Conservation (phyloP, 768 basidiomycete genomes). For the Mycena metata region DNA sequence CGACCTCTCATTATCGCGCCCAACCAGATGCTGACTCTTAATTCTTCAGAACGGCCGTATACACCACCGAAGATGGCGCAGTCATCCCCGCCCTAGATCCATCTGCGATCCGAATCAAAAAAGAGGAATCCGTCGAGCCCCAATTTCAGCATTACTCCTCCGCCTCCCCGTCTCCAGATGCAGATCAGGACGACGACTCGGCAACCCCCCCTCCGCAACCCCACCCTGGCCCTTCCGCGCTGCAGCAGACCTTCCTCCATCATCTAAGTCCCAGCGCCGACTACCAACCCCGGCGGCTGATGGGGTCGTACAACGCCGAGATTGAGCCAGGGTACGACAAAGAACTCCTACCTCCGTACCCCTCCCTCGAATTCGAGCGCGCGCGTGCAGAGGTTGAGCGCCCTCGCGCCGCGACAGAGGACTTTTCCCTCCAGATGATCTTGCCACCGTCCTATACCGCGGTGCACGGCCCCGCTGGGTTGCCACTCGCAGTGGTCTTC, state of each 20-base stretch:
- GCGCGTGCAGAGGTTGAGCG: not conserved
- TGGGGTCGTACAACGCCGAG: not conserved
- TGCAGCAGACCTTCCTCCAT: not conserved
- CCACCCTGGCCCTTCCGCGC: not conserved
- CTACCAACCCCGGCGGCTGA: not conserved
- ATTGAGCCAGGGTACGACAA: no score
- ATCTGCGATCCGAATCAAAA: not conserved
- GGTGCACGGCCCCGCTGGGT: not conserved
- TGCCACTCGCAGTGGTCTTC: conserved; percentile 2
- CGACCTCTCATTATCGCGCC: not conserved
- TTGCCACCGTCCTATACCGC: not conserved
- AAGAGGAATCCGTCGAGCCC: not conserved
- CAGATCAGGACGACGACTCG: no score
- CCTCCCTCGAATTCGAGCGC: not conserved
- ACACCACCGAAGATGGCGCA: not conserved
- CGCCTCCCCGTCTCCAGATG: not conserved
- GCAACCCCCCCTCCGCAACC: not conserved
- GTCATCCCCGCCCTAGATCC: not conserved
- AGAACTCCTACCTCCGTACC: not conserved
- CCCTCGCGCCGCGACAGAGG: not conserved
- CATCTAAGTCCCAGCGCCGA: not conserved
- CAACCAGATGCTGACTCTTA: not conserved
- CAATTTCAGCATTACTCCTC: not conserved
- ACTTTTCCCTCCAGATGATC: conserved; percentile 12
- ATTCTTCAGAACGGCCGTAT: not conserved